A percentile compares a stretch with the other conserved stretches of the same genome.
Evolutionary conservation across 148 eudicot species (phyloP).

Genomic region (Hydrangea macrophylla): DNA sequence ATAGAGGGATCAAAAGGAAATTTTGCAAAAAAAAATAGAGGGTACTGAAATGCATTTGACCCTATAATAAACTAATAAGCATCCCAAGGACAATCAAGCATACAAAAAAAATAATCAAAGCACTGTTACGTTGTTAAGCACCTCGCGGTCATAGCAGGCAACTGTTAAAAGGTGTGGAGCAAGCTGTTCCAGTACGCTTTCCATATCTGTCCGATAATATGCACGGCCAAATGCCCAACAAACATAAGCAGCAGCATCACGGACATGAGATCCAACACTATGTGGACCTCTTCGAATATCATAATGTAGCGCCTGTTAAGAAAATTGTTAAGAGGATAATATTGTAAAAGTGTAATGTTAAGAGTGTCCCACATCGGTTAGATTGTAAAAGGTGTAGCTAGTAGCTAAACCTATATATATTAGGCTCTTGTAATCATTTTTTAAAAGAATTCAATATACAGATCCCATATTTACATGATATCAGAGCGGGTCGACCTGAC

Average conservation of each 20-base stretch:
- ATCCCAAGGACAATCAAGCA: not conserved
- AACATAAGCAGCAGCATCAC: slow-evolving; percentile 99
- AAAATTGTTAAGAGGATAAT: no score
- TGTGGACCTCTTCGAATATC: slow-evolving; percentile 97
- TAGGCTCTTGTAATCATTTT: no score
- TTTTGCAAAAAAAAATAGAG: no score
- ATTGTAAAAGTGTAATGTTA: no score
- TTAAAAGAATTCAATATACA: no score
- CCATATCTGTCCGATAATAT: slow-evolving; percentile 79
- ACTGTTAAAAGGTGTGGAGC: slow-evolving; percentile 88
- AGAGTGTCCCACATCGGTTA: no score
- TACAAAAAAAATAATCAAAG: slow-evolving; percentile 16
- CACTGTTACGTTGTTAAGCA: slow-evolving; percentile 19
- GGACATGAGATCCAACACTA: slow-evolving; percentile 97
- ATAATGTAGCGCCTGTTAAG: slow-evolving; percentile 78
- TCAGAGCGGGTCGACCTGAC: no score
- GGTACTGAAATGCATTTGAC: no score
- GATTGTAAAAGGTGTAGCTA: no score
- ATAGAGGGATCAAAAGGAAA: no score
- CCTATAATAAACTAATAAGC: not conserved
- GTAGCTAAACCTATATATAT: no score
- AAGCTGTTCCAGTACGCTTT: slow-evolving; percentile 67
- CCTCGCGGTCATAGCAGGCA: slow-evolving; percentile 99
- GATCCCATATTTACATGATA: no score
- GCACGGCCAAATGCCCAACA: slow-evolving; percentile 99